Evolutionary conservation across 2,329 filamentous ascomycete genomes (phyloP).

Genomic region (Sphaceloma murrayae): DNA sequence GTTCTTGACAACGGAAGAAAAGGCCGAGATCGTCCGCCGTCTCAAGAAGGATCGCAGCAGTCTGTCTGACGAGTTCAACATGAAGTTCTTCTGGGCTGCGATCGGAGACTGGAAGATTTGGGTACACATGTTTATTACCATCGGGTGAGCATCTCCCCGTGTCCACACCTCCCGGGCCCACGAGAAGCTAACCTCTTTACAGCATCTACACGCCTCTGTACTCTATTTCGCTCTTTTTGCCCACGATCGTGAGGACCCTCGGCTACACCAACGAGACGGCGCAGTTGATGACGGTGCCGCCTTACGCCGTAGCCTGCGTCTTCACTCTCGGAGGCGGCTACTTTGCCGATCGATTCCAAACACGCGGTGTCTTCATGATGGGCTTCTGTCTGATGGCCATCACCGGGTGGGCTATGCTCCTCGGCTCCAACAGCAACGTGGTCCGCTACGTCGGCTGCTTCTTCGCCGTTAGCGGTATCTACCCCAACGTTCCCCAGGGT

Average conservation of each 20-base stretch:
- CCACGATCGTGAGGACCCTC: constrained; percentile 52
- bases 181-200: too few species aligned
- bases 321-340: constrained; percentile 25
- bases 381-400: constrained; percentile 33
- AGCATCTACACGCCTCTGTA: constrained; percentile 22
- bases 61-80: constrained; percentile 31
- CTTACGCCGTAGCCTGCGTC: constrained; percentile 27
- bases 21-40: constrained; percentile 32
- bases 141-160: constrained; percentile 32
- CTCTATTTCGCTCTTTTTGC: constrained; percentile 26
- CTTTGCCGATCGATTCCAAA: constrained; percentile 24
- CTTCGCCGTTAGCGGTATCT: constrained; percentile 45
- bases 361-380: constrained; percentile 27
- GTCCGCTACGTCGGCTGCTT: constrained; percentile 29
- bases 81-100: constrained; percentile 32
- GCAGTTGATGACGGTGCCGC: constrained; percentile 25
- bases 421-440: constrained; percentile 20
- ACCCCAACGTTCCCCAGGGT: constrained; percentile 47
- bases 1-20: constrained; percentile 44
- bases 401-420: constrained; percentile 27
- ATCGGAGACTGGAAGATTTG: constrained; percentile 36
- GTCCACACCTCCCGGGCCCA: too few species aligned
- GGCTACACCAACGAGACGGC: constrained; percentile 47
- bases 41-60: constrained; percentile 24
- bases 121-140: constrained; percentile 34